These are phyloP conservation scores for Calonectria naviculata DNA, from an alignment of 2,329 filamentous ascomycete genomes.

Conservation along the genomic window DNA sequence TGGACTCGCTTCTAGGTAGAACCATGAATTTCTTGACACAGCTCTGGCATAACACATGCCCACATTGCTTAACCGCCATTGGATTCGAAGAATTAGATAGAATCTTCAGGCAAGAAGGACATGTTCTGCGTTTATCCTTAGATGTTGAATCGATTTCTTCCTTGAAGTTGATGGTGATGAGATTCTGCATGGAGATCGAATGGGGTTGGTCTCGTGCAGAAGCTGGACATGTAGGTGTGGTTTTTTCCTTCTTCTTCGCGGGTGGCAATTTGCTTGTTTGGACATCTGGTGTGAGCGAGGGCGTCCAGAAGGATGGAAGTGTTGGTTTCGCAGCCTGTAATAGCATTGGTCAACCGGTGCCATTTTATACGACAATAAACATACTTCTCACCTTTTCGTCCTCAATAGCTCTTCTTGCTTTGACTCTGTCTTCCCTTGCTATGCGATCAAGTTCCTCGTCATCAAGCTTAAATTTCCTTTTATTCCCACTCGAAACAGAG, in stretches of 20 bases:
- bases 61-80: constrained; percentile 86
- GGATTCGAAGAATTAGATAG: constrained; percentile 87
- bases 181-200: constrained; percentile 79
- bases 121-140: constrained; percentile 63
- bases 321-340: constrained; percentile 69
- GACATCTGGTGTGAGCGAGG: constrained; percentile 77
- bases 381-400: constrained; percentile 70
- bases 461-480: constrained; percentile 82
- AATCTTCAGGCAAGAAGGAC: constrained; percentile 86
- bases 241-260: constrained; percentile 71
- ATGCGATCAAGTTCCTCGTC: constrained; percentile 80
- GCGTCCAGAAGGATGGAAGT: constrained; percentile 93
- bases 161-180: constrained; percentile 82
- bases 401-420: constrained; percentile 76
- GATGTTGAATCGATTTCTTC: constrained; percentile 69
- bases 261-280: constrained; percentile 61
- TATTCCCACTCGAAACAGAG: constrained; percentile 47
- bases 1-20: constrained; percentile 56
- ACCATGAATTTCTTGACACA: constrained; percentile 88
- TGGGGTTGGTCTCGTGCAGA: constrained; percentile 76
- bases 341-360: constrained; percentile 12
- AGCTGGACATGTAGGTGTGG: constrained; percentile 80
- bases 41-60: constrained; percentile 88
- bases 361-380: neutral
- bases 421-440: constrained; percentile 75